Evolutionary conservation across 2,329 filamentous ascomycete genomes (phyloP).

Genomic region (Calonectria multiphialidica): DNA sequence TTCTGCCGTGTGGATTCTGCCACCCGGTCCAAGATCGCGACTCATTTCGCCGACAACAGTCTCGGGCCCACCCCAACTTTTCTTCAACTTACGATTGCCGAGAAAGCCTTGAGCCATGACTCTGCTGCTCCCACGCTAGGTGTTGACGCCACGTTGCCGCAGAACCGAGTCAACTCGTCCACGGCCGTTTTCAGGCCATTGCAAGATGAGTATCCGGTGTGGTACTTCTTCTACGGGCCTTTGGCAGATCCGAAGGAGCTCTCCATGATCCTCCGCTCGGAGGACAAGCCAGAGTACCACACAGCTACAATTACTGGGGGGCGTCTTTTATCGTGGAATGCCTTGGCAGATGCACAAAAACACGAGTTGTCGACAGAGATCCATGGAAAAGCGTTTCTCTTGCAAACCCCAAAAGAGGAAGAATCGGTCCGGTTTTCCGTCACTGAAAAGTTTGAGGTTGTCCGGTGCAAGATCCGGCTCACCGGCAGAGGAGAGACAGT

Average conservation of each 20-base stretch:
- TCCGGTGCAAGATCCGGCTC: constrained; percentile 22
- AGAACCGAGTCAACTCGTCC: constrained; percentile 11
- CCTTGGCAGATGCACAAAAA: constrained; percentile 7
- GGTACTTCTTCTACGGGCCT: constrained; percentile 27
- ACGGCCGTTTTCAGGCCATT: constrained; percentile 2
- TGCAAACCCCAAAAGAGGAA: constrained; percentile 10
- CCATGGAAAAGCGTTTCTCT: constrained; percentile 21
- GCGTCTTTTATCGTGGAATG: constrained; percentile 15
- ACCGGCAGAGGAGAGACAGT: neutral
- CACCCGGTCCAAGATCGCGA: constrained; percentile 12
- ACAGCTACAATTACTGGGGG: constrained; percentile 15
- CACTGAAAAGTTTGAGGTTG: constrained; percentile 29
- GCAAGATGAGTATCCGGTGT: constrained; percentile 25
- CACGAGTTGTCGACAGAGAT: neutral
- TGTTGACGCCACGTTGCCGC: constrained; percentile 22
- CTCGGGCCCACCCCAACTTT: constrained; percentile 11
- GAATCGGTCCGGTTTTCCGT: constrained; percentile 26
- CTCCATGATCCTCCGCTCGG: constrained; percentile 5
- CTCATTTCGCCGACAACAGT: constrained; percentile 13
- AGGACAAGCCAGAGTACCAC: neutral
- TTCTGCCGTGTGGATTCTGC: constrained; percentile 23
- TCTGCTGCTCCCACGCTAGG: constrained; percentile 10
- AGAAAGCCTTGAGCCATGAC: constrained; percentile 13
- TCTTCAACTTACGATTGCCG: constrained; percentile 24
- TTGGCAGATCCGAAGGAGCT: constrained; percentile 18